Evolutionary conservation across 768 basidiomycete species (phyloP), one percentile per base, ranked within the genome.

Genomic region (Terana coerulea): DNA sequence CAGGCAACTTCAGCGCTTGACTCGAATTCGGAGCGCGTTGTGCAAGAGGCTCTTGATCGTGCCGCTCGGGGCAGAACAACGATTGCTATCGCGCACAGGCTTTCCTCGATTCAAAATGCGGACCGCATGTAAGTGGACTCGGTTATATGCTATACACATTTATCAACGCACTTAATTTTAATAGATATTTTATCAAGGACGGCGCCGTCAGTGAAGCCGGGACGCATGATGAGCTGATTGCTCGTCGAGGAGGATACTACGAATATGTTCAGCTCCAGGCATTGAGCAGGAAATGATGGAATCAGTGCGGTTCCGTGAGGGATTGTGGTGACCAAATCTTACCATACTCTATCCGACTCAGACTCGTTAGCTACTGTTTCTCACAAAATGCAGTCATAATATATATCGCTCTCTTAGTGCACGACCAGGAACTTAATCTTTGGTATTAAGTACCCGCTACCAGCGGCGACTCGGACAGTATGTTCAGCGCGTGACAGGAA

Each of bases 21-120:
- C 60, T 72, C 72, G 0, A 71, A 75, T 47, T 75, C 73, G 3
- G 80, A 81, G 29, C 91, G 90, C 67, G 86, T 98, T 44, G 95
- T 99, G 7, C 95, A 98, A 62, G 86, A 80, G 5, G 95, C 97
- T 5, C 77, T 98, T 22, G 97, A 98, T 68, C 79, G 84, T 62
- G 95, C 95, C 5, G 84, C 92, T 2, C 88, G 83, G 70, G 94
- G 94, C 31, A 80, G 95, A 51, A 95, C 95, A 5, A 97, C 93
- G 7, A 87, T 95, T 52, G 89, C 95, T 15, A 95, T 99, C 55
- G 95, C 95, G 1, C 97, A 99, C 70, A 80, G 95, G 49, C 70
- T 99, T 51, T 89, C 88, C 12, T 77, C 77, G 0, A 79, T 80
- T 52, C 77, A 79, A 58, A 72, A 64, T 29, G 60, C 61, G 7